Base-by-base conservation (phyloP, 345 rosid genomes). In the Abelmoschus esculentus region DNA sequence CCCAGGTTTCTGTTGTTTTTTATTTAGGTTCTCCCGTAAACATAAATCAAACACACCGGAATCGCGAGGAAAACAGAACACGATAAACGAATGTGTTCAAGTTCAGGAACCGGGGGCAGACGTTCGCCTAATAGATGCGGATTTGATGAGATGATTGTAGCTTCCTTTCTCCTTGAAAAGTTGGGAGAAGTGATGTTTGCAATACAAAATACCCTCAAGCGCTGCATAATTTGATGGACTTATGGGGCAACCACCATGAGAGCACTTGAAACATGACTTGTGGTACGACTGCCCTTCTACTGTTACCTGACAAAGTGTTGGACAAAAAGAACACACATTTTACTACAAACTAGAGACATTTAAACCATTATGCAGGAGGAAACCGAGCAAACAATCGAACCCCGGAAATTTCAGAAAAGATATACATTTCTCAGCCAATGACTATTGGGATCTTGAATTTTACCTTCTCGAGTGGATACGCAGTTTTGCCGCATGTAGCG, bases 81-180 rank as follows among this genome's bases (percentile, higher is more conserved):
- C 7, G 29, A 7, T 13, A 69, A 12, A 57, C 32, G 7, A 6
- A 11, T 2, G n/a, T 5, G 42, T 61, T 86, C 78, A 92, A 60
- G 86, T 72, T 92, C 96, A 0, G 91, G 89, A 5, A 84, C 75
- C 0, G 93, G 93, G 47, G 19, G 84, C 85, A 9, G 91, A 86
- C 1, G 87, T 86, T 1, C 91, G 95, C 79, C 85, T 91, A 61
- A 88, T 81, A 10, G 96, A 80, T 72, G 96, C 95, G 1, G 89
- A 89, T 77, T 91, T 91, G 79, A 91, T 83, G 2, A 90, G 86
- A 75, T 96, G 98, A 66, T 87, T 92, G 83, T 96, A 96, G 81
- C 92, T 96, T 46, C 99, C 99, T 70, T 96, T 96, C 86, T 95
- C 98, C 86, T 87, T 90, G 83, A 96, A 96, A 71, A 96, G 96